Evolutionary conservation across 2,329 filamentous ascomycete species (phyloP).

Genomic region (Verticillium nubilum): DNA sequence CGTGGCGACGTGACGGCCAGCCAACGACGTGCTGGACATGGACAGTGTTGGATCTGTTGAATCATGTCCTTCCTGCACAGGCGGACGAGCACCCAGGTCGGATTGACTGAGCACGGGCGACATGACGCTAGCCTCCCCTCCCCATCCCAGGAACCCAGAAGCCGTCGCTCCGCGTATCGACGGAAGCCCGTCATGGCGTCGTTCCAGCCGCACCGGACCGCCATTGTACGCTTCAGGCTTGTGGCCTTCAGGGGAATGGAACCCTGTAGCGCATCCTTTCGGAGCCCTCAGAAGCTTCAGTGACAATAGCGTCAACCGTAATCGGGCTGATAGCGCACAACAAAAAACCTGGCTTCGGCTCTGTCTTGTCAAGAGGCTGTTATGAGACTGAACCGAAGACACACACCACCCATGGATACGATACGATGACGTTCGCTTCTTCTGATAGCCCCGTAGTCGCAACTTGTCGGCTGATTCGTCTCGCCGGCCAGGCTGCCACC

Average conservation of each 20-base stretch:
- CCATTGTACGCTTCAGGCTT: neutral
- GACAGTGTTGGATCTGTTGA: too few species aligned
- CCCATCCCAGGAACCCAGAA: neutral
- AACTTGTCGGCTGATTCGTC: neutral
- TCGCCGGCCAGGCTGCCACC: neutral
- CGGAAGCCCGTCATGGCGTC: neutral
- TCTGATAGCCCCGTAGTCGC: neutral
- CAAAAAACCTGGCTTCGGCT: too few species aligned
- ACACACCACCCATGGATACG: neutral
- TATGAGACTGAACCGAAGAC: neutral
- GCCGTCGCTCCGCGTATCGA: neutral
- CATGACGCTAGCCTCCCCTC: neutral
- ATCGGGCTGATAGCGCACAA: neutral
- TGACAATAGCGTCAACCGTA: neutral
- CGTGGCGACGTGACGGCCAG: conserved; percentile 1
- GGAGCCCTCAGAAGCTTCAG: neutral
- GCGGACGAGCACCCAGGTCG: neutral
- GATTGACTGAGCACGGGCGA: neutral
- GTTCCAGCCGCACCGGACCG: conserved; percentile 1
- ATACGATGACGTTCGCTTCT: neutral
- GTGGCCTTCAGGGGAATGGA: neutral
- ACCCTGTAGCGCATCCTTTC: neutral
- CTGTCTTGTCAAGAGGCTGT: neutral
- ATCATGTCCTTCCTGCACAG: too few species aligned
- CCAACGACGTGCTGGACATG: neutral